Conservation (phyloP, 208 protist genomes). For the Acanthamoeba royreba region DNA sequence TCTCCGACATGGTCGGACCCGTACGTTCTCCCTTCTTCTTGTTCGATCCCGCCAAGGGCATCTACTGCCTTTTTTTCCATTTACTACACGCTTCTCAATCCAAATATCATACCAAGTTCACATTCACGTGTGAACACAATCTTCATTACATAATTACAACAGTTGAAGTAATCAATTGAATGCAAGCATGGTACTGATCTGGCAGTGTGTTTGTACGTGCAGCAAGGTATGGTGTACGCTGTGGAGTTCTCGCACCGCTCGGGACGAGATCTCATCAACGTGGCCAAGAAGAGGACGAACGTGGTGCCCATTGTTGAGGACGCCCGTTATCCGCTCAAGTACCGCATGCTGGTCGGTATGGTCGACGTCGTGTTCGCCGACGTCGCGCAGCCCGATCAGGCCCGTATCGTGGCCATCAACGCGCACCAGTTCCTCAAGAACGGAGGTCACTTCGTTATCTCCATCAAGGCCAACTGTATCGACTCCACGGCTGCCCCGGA, state of each 20-base stretch:
- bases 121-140: not conserved
- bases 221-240: slow-evolving; percentile 98
- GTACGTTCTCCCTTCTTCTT: slow-evolving; percentile 61
- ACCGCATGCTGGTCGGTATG: slow-evolving; percentile 98
- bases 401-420: slow-evolving; percentile 99
- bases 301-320: slow-evolving; percentile 99
- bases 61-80: slow-evolving; percentile 23
- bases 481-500: slow-evolving; percentile 97
- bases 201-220: not conserved
- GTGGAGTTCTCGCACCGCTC: slow-evolving; percentile 99
- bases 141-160: too few relatives aligned
- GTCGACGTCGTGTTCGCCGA: slow-evolving; percentile 99
- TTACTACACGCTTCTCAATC: too few relatives aligned
- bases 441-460: slow-evolving; percentile 99
- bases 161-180: not conserved
- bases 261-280: slow-evolving; percentile 98
- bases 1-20: slow-evolving; percentile 98
- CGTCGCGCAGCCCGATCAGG: slow-evolving; percentile 99
- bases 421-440: slow-evolving; percentile 99
- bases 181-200: not conserved
- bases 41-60: not conserved
- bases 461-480: slow-evolving; percentile 99
- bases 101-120: not conserved
- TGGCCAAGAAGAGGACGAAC: slow-evolving; percentile 99
- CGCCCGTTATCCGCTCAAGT: slow-evolving; percentile 99